Evolutionary conservation across 805 yeast species (phyloP), one percentile per base, ranked within the genome.

Genomic region (Pichia occidentalis): DNA sequence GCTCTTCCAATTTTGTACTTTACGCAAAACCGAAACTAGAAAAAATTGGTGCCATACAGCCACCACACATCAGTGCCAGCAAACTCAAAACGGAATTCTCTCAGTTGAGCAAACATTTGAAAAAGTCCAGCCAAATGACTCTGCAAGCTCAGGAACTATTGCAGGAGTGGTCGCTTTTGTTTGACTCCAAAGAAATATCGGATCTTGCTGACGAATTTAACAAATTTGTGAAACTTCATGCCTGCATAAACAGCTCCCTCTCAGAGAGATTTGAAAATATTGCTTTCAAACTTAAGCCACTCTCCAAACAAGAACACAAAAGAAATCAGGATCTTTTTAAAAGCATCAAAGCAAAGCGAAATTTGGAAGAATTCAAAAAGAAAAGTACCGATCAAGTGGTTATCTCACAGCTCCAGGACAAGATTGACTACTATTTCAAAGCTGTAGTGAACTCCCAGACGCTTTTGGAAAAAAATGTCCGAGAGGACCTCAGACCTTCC

Each of bases 31-130:
- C 36, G 24, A 19, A 26, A 3, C 34, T 45, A 17, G 48, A 45
- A 29, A 45, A 45, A 28, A 1, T 42, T 13, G 48, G 48, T 17
- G 46, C 46, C 2, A 28, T 45, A 5, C 22, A 13, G 7, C 36
- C 45, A 11, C 36, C 35, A 7, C 39, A 42, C 4, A 30, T 35
- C 13, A 39, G 34, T 11, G 46, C 46, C 8, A 34, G 20, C 24
- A 11, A 35, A 28, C 29, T 40, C 7, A 37, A 30, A 26, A 22
- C 21, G n/a, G 31, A 41, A 17, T 21, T 43, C 13, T 38, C 34
- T 10, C 37, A 43, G 29, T 16, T 40, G 16, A 16, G 32, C 12
- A 40, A 40, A 17, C 25, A 37, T 14, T 29, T 32, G 21, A 29
- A 26, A 8, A 12, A 17, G 4, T 18, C 24, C 10, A 29, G 23